These are phyloP conservation scores for Myxozyma lipomycoides DNA, from an alignment of 805 yeast species.

Conservation along the genomic window DNA sequence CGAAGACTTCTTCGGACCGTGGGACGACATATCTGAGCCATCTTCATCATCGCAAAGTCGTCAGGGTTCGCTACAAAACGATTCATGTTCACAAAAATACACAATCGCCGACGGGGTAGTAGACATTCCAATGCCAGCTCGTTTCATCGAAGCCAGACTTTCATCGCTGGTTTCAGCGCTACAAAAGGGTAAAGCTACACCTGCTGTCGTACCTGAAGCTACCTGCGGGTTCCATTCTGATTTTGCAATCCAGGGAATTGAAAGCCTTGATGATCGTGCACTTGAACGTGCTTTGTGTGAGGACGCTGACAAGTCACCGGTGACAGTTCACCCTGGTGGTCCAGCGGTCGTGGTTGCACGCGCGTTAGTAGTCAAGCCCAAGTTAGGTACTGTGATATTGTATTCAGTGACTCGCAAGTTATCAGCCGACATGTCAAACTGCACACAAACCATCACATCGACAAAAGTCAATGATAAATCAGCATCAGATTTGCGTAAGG, in stretches of 20 bases:
- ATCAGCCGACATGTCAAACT: neutral
- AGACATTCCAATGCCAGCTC: neutral
- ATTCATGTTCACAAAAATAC: neutral
- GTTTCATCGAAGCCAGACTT: neutral
- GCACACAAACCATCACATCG: neutral
- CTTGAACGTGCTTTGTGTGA: neutral
- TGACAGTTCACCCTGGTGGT: neutral
- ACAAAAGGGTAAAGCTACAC: neutral
- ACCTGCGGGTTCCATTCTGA: neutral
- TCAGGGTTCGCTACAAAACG: neutral
- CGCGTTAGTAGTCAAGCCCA: neutral
- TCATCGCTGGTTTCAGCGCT: neutral
- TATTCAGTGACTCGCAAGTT: neutral
- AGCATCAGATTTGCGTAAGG: neutral
- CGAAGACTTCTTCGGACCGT: slow-evolving; percentile 5
- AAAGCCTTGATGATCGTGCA: neutral
- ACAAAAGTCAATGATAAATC: neutral
- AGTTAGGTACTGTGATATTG: neutral
- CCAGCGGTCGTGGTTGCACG: neutral
- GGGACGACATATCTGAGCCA: neutral
- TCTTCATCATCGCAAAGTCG: neutral
- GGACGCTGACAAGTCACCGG: neutral
- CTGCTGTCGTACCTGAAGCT: neutral
- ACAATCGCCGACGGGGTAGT: neutral
- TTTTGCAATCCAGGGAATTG: neutral